Percentiles rank a stretch among this genome's conserved stretches.
Conservation (phyloP, 2,329 filamentous ascomycete species). For the Onygenales sp. region DNA sequence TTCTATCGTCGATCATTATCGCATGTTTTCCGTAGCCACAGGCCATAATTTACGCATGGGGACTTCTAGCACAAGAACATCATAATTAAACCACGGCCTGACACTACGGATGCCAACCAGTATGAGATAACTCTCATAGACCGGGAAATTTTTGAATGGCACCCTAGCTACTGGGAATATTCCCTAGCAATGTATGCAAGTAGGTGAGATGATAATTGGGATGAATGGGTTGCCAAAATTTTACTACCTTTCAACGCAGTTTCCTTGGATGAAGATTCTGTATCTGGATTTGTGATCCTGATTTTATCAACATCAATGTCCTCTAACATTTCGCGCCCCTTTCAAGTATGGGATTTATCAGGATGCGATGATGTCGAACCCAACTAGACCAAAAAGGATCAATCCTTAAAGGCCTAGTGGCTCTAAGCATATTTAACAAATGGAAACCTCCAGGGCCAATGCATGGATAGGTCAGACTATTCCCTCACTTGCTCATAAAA, state of each 20-base stretch:
- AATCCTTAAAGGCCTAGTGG: too few species aligned
- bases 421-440: too few species aligned
- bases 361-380: too few species aligned
- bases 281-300: slow-evolving; percentile 17
- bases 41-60: slow-evolving; percentile 20
- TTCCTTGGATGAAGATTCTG: slow-evolving; percentile 20
- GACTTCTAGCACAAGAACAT: slow-evolving; percentile 25
- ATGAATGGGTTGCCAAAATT: slow-evolving; percentile 20
- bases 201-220: slow-evolving; percentile 27
- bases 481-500: too few species aligned
- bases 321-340: not conserved
- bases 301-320: not conserved
- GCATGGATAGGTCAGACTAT: too few species aligned
- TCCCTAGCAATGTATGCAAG: slow-evolving; percentile 23
- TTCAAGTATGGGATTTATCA: not conserved
- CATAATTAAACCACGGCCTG: slow-evolving; percentile 12
- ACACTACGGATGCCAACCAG: not conserved
- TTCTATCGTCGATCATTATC: slow-evolving; percentile 19
- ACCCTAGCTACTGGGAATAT: slow-evolving; percentile 32
- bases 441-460: too few species aligned
- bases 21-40: slow-evolving; percentile 14
- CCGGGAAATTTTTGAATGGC: slow-evolving; percentile 32
- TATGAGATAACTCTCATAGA: slow-evolving; percentile 27
- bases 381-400: too few species aligned
- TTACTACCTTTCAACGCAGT: slow-evolving; percentile 23